Evolutionary conservation across 2,329 filamentous ascomycete genomes (phyloP).

Genomic region (Ophiostoma sp.): DNA sequence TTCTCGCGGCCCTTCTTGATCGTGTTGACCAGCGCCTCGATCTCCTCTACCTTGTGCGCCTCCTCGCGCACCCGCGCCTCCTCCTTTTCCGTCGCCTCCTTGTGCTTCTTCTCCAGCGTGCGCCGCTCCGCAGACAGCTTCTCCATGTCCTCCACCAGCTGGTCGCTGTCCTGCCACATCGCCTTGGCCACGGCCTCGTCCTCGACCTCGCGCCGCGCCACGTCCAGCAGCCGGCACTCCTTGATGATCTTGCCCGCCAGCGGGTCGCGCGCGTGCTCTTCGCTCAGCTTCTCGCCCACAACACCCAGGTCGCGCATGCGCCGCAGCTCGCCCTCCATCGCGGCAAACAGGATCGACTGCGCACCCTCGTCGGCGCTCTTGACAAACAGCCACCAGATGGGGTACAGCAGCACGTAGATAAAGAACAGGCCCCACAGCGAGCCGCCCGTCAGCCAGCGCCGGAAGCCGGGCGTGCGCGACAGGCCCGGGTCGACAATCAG

Average conservation of each 20-base stretch:
- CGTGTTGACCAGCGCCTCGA: slow-evolving; percentile 39
- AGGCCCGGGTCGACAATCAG: slow-evolving; percentile 83
- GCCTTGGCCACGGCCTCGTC: slow-evolving; percentile 77
- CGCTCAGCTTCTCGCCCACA: slow-evolving; percentile 14
- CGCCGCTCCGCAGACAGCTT: slow-evolving; percentile 63
- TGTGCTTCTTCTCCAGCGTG: slow-evolving; percentile 7
- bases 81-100: slow-evolving; percentile 25
- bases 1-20: slow-evolving; percentile 42
- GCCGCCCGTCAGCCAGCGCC: slow-evolving; percentile 80
- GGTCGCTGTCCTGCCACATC: slow-evolving; percentile 85
- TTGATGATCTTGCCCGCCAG: slow-evolving; percentile 60
- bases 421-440: slow-evolving; percentile 71
- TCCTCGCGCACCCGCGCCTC: slow-evolving; percentile 34
- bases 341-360: slow-evolving; percentile 78
- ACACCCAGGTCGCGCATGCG: slow-evolving; percentile 38
- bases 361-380: slow-evolving; percentile 81
- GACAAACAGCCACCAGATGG: slow-evolving; percentile 78
- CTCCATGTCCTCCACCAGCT: slow-evolving; percentile 74
- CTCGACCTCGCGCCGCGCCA: slow-evolving; percentile 65
- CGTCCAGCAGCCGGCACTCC: slow-evolving; percentile 75
- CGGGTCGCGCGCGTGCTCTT: slow-evolving; percentile 14
- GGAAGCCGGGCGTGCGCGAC: slow-evolving; percentile 77
- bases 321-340: slow-evolving; percentile 71
- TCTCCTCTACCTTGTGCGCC: slow-evolving; percentile 26
- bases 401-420: slow-evolving; percentile 71